Percentiles rank a stretch among this genome's conserved stretches.
These are phyloP conservation scores for Arthroderma uncinatum DNA, from an alignment of 2,329 filamentous ascomycete species.

Conservation along the genomic window DNA sequence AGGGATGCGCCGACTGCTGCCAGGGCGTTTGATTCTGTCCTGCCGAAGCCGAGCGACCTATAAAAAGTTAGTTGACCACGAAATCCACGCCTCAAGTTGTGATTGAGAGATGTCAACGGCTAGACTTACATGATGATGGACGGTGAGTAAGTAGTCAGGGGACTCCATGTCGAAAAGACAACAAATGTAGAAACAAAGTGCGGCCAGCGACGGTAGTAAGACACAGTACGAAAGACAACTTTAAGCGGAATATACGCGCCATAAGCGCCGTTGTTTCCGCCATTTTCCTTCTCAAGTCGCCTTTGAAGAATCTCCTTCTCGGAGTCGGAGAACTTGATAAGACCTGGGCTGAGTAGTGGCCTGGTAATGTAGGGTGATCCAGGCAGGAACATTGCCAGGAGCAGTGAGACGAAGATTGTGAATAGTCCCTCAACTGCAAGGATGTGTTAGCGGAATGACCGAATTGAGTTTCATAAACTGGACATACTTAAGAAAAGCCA, in stretches of 20 bases:
- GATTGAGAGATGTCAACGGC: not conserved
- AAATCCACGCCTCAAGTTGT: not conserved
- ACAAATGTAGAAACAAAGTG: slow-evolving; percentile 41
- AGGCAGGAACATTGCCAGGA: slow-evolving; percentile 35
- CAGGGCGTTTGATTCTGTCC: slow-evolving; percentile 39
- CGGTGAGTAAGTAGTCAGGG: slow-evolving; percentile 43
- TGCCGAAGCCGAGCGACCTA: slow-evolving; percentile 37
- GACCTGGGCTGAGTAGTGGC: slow-evolving; percentile 31
- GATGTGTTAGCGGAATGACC: not conserved
- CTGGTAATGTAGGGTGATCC: slow-evolving; percentile 34
- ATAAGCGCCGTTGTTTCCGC: slow-evolving; percentile 25
- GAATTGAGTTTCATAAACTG: not conserved
- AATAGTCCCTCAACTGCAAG: slow-evolving; percentile 36
- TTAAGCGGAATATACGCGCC: slow-evolving; percentile 29
- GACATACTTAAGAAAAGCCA: slow-evolving; percentile 41
- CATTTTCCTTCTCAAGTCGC: slow-evolving; percentile 28
- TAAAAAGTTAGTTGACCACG: slow-evolving; percentile 9
- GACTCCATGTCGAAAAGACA: slow-evolving; percentile 44
- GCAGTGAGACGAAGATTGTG: slow-evolving; percentile 32
- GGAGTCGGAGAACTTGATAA: slow-evolving; percentile 28
- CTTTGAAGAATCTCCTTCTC: slow-evolving; percentile 28
- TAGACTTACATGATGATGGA: slow-evolving; percentile 32
- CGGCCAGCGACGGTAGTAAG: slow-evolving; percentile 39
- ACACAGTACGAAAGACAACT: slow-evolving; percentile 36
- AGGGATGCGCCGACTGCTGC: slow-evolving; percentile 33